Base-by-base conservation (phyloP, 1,284 basidiomycete species). In the Dichomitus squalens region DNA sequence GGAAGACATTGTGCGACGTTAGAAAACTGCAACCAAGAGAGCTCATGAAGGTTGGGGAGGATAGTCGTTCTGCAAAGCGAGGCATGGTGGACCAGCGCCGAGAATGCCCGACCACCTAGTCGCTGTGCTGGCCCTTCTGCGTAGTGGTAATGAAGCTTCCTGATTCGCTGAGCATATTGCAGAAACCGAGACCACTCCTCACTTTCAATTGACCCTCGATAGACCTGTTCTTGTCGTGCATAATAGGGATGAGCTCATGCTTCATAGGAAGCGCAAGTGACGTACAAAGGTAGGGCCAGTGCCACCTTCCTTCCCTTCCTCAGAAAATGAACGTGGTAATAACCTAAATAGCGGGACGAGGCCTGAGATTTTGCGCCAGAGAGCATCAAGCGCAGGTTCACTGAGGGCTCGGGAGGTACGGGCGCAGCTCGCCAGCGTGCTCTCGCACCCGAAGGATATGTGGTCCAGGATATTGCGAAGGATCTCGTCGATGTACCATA, bases 401-500 rank as follows among this genome's bases (percentile, higher is more conserved):
- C 53, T 55, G 18, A 63, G 27, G 9, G 48, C 53, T n/a, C 38
- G 38, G 21, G 47, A 55, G 16, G 44, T 48, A 12, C 53, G 53
- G 7, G 53, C 52, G 44, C 53, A 55, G 27, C 39, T 39, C 2
- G 48, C 47, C 3, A 55, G 48, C 14, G 53, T 49, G n/a, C 36
- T 50, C 18, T 39, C 25, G 27, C 36, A 27, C 8, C 49, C 49
- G 2, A 21, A 47, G 14, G 58, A 56, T 1, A 63, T 27, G 11
- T 63, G 58, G 1, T 23, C 33, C 20, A 63, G 47, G 33, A 63
- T 55, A 21, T 58, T 58, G 16, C 61, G 51, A 20, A 60, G 47
- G 27, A 63, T 23, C 39, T 63, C 61, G 53, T 63, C 61, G 36
- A 63, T 63, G 16, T 49, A 41, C 56, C 53, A 58, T 7, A 55